Conservation (phyloP, 2,329 filamentous ascomycete species). For the Fusarium sarcochroum region DNA sequence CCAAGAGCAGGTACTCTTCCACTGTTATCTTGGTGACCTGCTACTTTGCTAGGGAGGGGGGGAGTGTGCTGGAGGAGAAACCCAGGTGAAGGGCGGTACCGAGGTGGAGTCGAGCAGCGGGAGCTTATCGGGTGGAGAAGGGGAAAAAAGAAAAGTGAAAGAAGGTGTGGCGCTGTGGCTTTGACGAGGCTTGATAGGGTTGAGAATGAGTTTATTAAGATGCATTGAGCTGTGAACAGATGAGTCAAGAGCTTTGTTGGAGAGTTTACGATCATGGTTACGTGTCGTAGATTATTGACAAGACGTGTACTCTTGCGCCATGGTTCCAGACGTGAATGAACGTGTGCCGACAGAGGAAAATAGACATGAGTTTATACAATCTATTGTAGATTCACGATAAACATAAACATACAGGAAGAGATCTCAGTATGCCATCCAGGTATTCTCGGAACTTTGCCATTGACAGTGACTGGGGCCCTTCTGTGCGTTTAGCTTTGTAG, state of each 20-base stretch:
- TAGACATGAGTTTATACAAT: too few species aligned
- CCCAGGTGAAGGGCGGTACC: slow-evolving; percentile 26
- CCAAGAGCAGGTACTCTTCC: slow-evolving; percentile 18
- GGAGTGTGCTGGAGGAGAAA: slow-evolving; percentile 26
- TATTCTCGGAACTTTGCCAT: too few species aligned
- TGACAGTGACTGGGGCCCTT: too few species aligned
- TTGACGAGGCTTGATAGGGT: slow-evolving; percentile 3
- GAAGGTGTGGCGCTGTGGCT: slow-evolving; percentile 33
- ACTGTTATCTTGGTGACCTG: not conserved
- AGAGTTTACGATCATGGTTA: not conserved
- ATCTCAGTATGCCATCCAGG: too few species aligned
- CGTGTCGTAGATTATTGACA: too few species aligned
- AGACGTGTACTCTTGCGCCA: too few species aligned
- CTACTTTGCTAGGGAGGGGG: slow-evolving; percentile 21
- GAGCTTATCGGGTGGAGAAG: slow-evolving; percentile 37
- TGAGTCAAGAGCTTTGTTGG: too few species aligned
- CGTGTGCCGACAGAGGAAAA: too few species aligned
- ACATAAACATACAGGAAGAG: too few species aligned
- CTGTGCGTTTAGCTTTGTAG: too few species aligned
- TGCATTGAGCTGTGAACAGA: not conserved
- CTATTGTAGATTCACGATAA: too few species aligned
- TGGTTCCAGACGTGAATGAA: too few species aligned
- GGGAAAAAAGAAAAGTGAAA: slow-evolving; percentile 11
- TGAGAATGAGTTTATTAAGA: not conserved
- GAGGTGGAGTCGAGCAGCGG: slow-evolving; percentile 37